Conservation (phyloP, 73 alveolate genomes). For the Durusdinium trenchii region DNA sequence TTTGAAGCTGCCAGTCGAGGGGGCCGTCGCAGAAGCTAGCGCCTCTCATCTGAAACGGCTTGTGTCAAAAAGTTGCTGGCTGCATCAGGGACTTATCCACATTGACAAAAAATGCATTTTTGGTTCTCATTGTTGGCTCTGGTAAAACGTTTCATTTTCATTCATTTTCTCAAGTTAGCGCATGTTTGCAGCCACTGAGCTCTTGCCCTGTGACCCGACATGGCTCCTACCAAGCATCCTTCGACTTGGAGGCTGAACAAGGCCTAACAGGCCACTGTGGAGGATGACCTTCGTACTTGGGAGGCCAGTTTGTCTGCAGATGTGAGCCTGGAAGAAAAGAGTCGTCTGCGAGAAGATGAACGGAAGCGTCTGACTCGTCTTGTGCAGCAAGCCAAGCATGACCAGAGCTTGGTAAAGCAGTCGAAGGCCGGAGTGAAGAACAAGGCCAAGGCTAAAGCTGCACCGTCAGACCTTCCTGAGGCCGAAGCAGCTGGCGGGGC, state of each 20-base stretch:
- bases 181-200: too few species aligned
- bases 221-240: slow-evolving; percentile 24
- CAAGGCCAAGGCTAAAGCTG: slow-evolving; percentile 1
- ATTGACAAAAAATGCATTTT: too few species aligned
- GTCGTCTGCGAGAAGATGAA: neutral
- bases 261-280: neutral
- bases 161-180: too few species aligned
- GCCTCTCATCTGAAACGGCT: too few species aligned
- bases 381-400: slow-evolving; percentile 31
- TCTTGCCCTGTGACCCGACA: neutral
- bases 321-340: neutral
- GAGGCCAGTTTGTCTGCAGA: neutral
- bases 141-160: too few species aligned
- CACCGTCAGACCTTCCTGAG: neutral
- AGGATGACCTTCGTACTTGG: neutral
- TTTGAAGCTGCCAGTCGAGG: too few species aligned
- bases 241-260: slow-evolving; percentile 44
- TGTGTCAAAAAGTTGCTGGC: too few species aligned
- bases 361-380: neutral
- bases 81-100: too few species aligned
- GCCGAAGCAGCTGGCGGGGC: neutral
- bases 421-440: neutral
- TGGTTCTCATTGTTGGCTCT: too few species aligned
- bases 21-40: too few species aligned
- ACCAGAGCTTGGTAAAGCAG: slow-evolving; percentile 9